These are phyloP conservation scores for Aspergillus quadricinctus DNA, from an alignment of 2,329 filamentous ascomycete genomes.

Conservation along the genomic window DNA sequence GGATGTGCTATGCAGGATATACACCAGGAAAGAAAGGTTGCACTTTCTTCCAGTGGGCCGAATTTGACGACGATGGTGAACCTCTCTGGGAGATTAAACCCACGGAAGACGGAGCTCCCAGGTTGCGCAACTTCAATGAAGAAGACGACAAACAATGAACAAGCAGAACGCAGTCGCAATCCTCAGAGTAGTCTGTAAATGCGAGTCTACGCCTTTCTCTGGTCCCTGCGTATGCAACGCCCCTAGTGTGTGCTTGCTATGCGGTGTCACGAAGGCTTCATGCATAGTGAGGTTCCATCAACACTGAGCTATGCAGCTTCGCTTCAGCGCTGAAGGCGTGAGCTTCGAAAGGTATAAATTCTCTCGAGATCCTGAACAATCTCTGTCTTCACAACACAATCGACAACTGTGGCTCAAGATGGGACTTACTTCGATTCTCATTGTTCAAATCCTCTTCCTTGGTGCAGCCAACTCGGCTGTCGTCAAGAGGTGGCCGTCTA, in stretches of 20 bases:
- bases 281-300: not conserved
- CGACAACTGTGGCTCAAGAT: not conserved
- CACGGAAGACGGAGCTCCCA: conserved; percentile 16
- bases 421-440: not conserved
- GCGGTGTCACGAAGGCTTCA: not conserved
- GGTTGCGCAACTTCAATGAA: conserved; percentile 22
- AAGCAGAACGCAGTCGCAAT: not conserved
- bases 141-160: not conserved
- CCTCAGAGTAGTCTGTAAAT: not conserved
- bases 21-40: conserved; percentile 53
- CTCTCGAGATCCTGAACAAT: not conserved
- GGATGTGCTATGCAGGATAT: conserved; percentile 78
- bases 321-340: not conserved
- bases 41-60: conserved; percentile 77
- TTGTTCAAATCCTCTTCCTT: not conserved
- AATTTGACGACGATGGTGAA: conserved; percentile 81
- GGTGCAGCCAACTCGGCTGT: not conserved
- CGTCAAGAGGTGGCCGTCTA: not conserved
- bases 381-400: not conserved
- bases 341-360: not conserved
- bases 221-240: not conserved
- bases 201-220: not conserved
- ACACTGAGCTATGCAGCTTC: not conserved
- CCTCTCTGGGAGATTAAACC: conserved; percentile 55
- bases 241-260: not conserved